Evolutionary conservation across 2,329 filamentous ascomycete species (phyloP), one percentile per base, ranked within the genome.

Genomic region (Xylaria polymorpha): DNA sequence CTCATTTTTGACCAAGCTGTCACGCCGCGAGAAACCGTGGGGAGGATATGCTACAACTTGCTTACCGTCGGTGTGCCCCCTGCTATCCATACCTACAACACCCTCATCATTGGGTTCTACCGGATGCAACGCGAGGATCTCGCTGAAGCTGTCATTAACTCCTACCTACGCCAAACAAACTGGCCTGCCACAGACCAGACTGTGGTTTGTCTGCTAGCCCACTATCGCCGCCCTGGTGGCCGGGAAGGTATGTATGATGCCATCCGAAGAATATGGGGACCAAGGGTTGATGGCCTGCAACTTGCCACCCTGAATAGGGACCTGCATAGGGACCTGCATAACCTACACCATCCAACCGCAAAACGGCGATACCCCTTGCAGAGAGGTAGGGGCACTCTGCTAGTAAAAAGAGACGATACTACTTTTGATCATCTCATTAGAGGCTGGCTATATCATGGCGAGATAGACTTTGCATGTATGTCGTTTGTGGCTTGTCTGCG

Each of bases 71-170:
- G 85, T 1, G 82, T 87, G 20, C 86, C 89, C 0, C 91, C 92
- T 0, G 88, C 88, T 70, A 85, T 92, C 43, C 84, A 89, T 71
- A 93, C 90, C 3, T 93, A 90, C 81, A 94, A 94, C 75, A 85
- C 86, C 14, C 83, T 96, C 32, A 85, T 95, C 2, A 78, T 87
- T n/a, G 87, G 87, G n/a, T 89, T 95, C 60, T 84, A 86, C 61
- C 82, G 83, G 39, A 77, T 85, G 5, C 81, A 84, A 35, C 81
- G 85, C 61, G 81, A 85, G 64, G 79, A 81, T 44, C 80, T 91
- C 20, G 84, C 86, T 4, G 82, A 88, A 44, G 74, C 82, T n/a
- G 82, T 91, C 39, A 81, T 88, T 22, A 79, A 86, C 59, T 85
- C 83, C 0, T 86, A 88, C 61, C 78, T 87, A 50, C 71, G 82